Percentiles rank a stretch among this genome's conserved stretches.
phyloP scores from a whole-genome alignment of 1,284 basidiomycete species.

The Tremellales sp. region DNA sequence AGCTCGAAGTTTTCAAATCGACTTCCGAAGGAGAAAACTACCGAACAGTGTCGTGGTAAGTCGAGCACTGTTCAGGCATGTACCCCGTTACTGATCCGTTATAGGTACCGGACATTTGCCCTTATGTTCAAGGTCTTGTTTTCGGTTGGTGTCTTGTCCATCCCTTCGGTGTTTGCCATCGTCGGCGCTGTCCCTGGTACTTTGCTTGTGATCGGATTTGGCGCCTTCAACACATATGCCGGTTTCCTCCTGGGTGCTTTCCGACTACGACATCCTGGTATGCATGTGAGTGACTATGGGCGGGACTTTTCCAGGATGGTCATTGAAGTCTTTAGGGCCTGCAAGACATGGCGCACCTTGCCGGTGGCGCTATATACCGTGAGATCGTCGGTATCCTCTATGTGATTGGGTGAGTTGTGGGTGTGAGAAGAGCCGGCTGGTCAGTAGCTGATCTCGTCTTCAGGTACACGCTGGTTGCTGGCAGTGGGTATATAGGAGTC shows the following conservation, averaged over 20 bases:
- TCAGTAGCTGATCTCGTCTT: not conserved
- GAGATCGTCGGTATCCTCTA: constrained; percentile 16
- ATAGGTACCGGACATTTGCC: constrained; percentile 15
- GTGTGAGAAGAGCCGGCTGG: not conserved
- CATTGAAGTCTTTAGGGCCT: constrained; percentile 6
- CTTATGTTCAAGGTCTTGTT: constrained; percentile 20
- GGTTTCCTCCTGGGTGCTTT: constrained; percentile 16
- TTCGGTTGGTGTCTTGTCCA: constrained; percentile 17
- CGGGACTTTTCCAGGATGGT: not conserved
- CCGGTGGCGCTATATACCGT: constrained; percentile 12
- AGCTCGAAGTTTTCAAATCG: constrained; percentile 12
- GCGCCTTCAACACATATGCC: constrained; percentile 14
- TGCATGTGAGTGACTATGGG: constrained; percentile 9
- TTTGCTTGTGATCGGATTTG: constrained; percentile 13
- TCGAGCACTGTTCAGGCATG: not conserved
- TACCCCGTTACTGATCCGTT: not conserved
- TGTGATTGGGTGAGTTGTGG: constrained; percentile 8
- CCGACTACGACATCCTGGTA: constrained; percentile 15
- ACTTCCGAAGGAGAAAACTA: constrained; percentile 13
- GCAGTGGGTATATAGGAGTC: constrained; percentile 14
- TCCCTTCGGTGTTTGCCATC: constrained; percentile 13
- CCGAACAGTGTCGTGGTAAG: constrained; percentile 18
- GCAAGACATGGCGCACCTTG: constrained; percentile 16
- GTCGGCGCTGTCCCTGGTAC: constrained; percentile 14
- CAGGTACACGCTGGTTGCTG: constrained; percentile 20